Conservation (phyloP, 2,329 filamentous ascomycete genomes). For the Phialocephala sp. region DNA sequence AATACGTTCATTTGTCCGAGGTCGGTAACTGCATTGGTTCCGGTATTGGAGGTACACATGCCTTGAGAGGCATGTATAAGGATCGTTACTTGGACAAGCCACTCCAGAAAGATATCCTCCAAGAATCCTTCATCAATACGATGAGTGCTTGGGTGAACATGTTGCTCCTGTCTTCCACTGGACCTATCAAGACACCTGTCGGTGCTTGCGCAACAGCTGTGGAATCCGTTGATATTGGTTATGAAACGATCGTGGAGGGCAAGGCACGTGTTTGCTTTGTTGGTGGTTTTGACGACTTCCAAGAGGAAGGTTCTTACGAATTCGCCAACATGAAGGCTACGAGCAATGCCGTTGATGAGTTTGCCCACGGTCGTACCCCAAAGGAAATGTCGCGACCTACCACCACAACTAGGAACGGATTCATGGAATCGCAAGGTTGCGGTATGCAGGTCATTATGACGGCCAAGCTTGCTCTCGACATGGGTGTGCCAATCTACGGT, state of each 20-base stretch:
- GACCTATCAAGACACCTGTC: slow-evolving; percentile 97
- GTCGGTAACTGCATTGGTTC: slow-evolving; percentile 98
- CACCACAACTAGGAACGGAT: slow-evolving; percentile 94
- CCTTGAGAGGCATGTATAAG: slow-evolving; percentile 97
- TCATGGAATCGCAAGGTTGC: slow-evolving; percentile 99
- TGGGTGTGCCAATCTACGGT: slow-evolving; percentile 98
- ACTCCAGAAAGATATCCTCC: slow-evolving; percentile 97
- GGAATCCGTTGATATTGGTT: slow-evolving; percentile 96
- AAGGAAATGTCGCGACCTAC: slow-evolving; percentile 98
- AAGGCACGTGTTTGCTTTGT: slow-evolving; percentile 98
- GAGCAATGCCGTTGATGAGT: slow-evolving; percentile 96
- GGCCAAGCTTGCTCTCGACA: slow-evolving; percentile 91
- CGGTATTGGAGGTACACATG: slow-evolving; percentile 93
- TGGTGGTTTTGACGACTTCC: slow-evolving; percentile 98
- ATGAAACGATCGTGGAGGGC: slow-evolving; percentile 97
- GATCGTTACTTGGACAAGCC: slow-evolving; percentile 97
- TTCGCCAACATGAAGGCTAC: slow-evolving; percentile 99
- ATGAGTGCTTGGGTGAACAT: slow-evolving; percentile 99
- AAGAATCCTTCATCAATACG: slow-evolving; percentile 99
- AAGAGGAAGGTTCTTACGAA: slow-evolving; percentile 98
- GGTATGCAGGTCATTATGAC: slow-evolving; percentile 99
- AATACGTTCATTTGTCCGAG: slow-evolving; percentile 97
- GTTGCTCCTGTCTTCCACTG: slow-evolving; percentile 94
- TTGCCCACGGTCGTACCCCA: slow-evolving; percentile 92
- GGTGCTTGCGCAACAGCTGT: slow-evolving; percentile 97